Base-by-base conservation (phyloP, 768 basidiomycete genomes). In the Rhizopogon rudus region DNA sequence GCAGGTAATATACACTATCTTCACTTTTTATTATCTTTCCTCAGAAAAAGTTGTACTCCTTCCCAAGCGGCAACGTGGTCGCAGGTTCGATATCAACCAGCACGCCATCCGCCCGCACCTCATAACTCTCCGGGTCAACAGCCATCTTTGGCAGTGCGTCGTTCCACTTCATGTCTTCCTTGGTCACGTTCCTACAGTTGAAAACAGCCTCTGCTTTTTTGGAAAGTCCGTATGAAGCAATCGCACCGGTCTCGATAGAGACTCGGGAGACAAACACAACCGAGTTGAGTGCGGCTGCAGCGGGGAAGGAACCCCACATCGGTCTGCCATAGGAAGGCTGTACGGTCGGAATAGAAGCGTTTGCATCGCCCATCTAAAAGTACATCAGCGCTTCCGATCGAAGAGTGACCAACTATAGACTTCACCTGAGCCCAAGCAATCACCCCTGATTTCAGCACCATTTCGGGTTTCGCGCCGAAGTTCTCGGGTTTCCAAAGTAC, bases 161-260 rank as follows among this genome's bases (percentile, higher is more conserved):
- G 69, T 99, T 99, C 85, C 85, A 91, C 72, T 97, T 98, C 92
- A 98, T 95, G 65, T 93, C 84, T 66, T 80, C 81, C 79, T 99
- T 98, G 22, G 69, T 80, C 55, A 99, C 75, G 4, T 66, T 72
- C 25, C 94, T 77, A 61, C 96, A 98, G 22, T 79, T 78, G 51
- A 74, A 75, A 44, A 99, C 96, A 0, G 91, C 81, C 60, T 86
- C 86, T 17, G 82, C 71, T 6, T 80, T 79, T 68, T 96, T 95
- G 20, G 78, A 71, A 17, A 98, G 77, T 0, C 77, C 76, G 64
- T 95, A 95, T 0, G 77, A 75, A 2, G 77, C 76, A 61, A 92
- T 78, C 6, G 72, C 77, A 3, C 85, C 86, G 2, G 67, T 73
- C 2, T 72, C 70, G 57, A 94, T 75, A 1, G 91, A 90, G 14